Base-by-base conservation (phyloP, 768 basidiomycete genomes). In the Ramaria rubella region DNA sequence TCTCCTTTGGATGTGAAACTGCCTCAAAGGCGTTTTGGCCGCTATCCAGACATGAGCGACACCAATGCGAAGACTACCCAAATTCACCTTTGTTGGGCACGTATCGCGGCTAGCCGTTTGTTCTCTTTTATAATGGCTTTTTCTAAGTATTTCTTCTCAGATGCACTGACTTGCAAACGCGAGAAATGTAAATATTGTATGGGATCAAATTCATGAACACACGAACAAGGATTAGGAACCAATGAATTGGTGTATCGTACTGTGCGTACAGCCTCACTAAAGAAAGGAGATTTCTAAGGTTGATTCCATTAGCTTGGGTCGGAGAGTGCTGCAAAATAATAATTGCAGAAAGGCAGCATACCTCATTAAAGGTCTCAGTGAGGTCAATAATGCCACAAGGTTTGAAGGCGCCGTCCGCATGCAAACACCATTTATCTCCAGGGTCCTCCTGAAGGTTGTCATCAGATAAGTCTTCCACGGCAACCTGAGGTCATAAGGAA, bases 81-180 rank as follows among this genome's bases (percentile, higher is more conserved):
- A n/a, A 59, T 73, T 52, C 58, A 81, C 79, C 73, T 74, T 58
- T 68, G 62, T 61, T 79, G 77, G 23, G 74, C 71, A 50, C 77
- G 76, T 45, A 80, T 69, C 1, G 83, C 85, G 57, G 75, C 72
- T 17, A 79, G 65, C 26, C 87, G 81, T 62, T 75, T 69, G 56
- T 82, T 82, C 65, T 90, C 89, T 14, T 76, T 75, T 49, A 73
- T 74, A 11, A 90, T 81, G 5, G 86, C 86, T 42, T 81, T 78
- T 1, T 76, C 73, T 2, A 91, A 71, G 1, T 71, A 73, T 46
- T 86, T 59, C 90, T 88, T 62, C 78, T 84, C 19, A 73, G 63
- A 60, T 82, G 86, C 79, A 89, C 88, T 90, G 55, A 29, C 46
- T 43, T 57, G 5, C 17, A 56, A 23, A 42, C 38, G 9, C 44